A percentile compares a stretch with the other conserved stretches of the same genome.
These are phyloP conservation scores for Mitragyna speciosa DNA, from an alignment of 257 asterid genomes.

Conservation along the genomic window DNA sequence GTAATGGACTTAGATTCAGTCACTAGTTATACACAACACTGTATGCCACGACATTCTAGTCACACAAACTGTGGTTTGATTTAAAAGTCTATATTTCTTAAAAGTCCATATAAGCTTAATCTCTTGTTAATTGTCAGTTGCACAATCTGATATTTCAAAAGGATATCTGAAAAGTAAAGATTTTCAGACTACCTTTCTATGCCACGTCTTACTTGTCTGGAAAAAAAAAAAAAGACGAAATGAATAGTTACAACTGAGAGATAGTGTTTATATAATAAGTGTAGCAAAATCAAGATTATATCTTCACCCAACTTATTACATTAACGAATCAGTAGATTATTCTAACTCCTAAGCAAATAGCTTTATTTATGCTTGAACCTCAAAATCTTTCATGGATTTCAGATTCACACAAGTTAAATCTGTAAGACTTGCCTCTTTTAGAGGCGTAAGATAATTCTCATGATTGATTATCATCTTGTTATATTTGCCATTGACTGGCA, in stretches of 20 bases:
- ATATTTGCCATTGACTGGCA: too few species aligned
- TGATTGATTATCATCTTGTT: too few species aligned
- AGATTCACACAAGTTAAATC: background rate
- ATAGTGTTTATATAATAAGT: background rate
- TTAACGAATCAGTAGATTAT: too few species aligned
- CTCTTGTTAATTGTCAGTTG: background rate
- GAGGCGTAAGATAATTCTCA: too few species aligned
- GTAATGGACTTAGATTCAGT: background rate
- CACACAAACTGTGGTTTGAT: background rate
- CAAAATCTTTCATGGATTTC: background rate
- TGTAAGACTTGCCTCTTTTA: too few species aligned
- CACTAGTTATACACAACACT: background rate
- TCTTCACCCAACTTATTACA: background rate
- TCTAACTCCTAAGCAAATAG: too few species aligned
- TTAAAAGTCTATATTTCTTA: background rate
- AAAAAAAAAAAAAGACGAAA: background rate
- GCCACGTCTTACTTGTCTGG: background rate
- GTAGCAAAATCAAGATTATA: background rate
- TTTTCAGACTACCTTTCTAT: background rate
- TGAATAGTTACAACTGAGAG: background rate
- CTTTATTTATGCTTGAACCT: too few species aligned
- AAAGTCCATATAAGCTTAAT: background rate
- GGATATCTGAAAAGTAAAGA: background rate
- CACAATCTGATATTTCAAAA: background rate
- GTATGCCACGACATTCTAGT: too few species aligned